Evolutionary conservation across 805 yeast species (phyloP).

Genomic region (Kodamaea laetipori): DNA sequence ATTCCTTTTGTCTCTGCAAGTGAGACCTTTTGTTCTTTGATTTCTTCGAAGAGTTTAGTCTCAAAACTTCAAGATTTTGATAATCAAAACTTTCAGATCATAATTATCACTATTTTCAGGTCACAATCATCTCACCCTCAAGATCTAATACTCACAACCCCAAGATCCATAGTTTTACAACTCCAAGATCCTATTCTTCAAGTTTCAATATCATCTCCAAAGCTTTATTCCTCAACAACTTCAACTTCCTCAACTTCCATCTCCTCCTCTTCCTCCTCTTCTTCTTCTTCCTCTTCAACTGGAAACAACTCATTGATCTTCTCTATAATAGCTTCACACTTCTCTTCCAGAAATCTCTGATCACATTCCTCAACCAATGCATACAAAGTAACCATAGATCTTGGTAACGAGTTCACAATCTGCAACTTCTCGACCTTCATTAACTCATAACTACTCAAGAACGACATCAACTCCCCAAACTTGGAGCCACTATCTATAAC

Average conservation of each 20-base stretch:
- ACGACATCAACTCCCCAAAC: conserved; percentile 43
- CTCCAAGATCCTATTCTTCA: too few species aligned
- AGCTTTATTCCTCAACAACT: too few species aligned
- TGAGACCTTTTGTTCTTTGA: too few species aligned
- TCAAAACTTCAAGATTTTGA: too few species aligned
- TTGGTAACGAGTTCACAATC: conserved; percentile 78
- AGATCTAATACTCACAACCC: too few species aligned
- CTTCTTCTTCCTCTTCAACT: conserved; percentile 32
- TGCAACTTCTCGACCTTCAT: conserved; percentile 86
- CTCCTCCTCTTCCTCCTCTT: conserved; percentile 26
- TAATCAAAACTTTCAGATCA: too few species aligned
- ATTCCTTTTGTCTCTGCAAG: too few species aligned
- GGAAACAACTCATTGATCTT: conserved; percentile 60
- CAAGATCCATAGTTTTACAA: too few species aligned
- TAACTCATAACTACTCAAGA: conserved; percentile 53
- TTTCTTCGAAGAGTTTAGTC: too few species aligned
- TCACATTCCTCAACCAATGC: conserved; percentile 92
- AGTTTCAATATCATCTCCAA: background rate
- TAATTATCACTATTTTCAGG: too few species aligned
- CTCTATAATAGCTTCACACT: conserved; percentile 59
- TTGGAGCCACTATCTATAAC: conserved; percentile 23
- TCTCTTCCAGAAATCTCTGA: conserved; percentile 70
- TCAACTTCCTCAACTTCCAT: conserved; percentile 16
- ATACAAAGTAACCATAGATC: conserved; percentile 74
- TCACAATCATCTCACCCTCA: too few species aligned